Evolutionary conservation across 208 protist genomes (phyloP).

Genomic region (Wallacemonas sp.): DNA sequence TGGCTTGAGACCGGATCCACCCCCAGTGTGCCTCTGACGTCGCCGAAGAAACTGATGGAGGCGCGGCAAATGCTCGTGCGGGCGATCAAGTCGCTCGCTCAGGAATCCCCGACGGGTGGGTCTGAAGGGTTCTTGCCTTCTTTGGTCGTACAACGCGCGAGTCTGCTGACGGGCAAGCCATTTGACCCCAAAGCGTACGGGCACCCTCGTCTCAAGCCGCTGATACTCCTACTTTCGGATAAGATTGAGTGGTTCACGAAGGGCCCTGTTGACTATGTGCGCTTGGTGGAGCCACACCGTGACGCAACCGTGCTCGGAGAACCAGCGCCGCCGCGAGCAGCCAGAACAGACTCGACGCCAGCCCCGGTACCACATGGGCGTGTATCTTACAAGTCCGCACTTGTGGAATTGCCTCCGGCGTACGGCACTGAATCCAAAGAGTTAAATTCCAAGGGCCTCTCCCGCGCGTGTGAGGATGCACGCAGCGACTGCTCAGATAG

Average conservation of each 20-base stretch:
- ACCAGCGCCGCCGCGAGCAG: background rate
- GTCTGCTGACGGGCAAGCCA: background rate
- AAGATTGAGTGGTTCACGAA: conserved; percentile 5
- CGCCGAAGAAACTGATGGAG: conserved; percentile 3
- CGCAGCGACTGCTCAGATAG: no score
- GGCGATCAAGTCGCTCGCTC: background rate
- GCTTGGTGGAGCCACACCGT: background rate
- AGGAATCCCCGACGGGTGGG: background rate
- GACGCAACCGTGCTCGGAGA: background rate
- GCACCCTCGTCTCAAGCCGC: background rate
- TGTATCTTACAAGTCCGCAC: background rate
- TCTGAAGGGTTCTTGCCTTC: conserved; percentile 2
- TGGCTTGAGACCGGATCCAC: background rate
- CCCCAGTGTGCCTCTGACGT: background rate
- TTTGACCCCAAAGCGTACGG: conserved; percentile 6
- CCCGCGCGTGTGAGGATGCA: no score
- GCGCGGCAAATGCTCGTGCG: no score
- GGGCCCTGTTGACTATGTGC: background rate
- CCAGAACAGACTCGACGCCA: background rate
- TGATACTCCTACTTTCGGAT: background rate
- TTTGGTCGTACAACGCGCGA: background rate
- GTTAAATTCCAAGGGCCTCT: no score
- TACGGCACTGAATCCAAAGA: no score
- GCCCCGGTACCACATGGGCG: no score
- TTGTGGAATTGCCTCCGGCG: background rate